A percentile compares a stretch with the other conserved stretches of the same genome.
Conservation (phyloP, 805 yeast species). For the Metschnikowia sp. region DNA sequence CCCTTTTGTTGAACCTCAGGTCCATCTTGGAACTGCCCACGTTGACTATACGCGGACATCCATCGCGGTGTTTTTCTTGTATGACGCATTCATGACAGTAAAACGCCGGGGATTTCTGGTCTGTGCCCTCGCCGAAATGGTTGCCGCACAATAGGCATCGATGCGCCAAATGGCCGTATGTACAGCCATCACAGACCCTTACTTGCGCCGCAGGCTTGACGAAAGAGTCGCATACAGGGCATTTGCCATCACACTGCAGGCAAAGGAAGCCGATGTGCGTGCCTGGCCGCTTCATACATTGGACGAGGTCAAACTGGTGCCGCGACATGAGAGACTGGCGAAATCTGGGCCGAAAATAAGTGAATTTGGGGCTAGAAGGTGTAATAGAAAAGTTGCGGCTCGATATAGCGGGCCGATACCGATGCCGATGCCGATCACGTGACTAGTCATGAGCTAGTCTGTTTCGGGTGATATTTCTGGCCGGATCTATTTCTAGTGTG, state of each 20-base stretch:
- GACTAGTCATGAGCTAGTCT: background rate
- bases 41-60: constrained; percentile 83
- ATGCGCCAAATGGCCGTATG: constrained; percentile 61
- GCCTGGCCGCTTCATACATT: constrained; percentile 87
- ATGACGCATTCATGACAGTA: constrained; percentile 85
- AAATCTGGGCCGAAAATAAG: background rate
- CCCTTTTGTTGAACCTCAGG: constrained; percentile 7
- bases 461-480: no score
- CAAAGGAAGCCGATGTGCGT: constrained; percentile 67
- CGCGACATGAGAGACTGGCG: constrained; percentile 58
- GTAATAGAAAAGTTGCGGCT: background rate
- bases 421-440: background rate
- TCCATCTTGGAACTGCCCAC: constrained; percentile 76
- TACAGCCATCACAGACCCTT: constrained; percentile 80
- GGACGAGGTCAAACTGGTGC: constrained; percentile 80
- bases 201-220: constrained; percentile 69
- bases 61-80: constrained; percentile 79
- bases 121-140: constrained; percentile 51
- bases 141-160: constrained; percentile 80
- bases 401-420: background rate
- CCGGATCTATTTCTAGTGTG: no score
- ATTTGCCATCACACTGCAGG: constrained; percentile 83
- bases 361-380: background rate
- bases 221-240: constrained; percentile 86
- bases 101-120: constrained; percentile 48